phyloP scores from a whole-genome alignment of 129 eudicot species.

The Escallonia rubra region DNA sequence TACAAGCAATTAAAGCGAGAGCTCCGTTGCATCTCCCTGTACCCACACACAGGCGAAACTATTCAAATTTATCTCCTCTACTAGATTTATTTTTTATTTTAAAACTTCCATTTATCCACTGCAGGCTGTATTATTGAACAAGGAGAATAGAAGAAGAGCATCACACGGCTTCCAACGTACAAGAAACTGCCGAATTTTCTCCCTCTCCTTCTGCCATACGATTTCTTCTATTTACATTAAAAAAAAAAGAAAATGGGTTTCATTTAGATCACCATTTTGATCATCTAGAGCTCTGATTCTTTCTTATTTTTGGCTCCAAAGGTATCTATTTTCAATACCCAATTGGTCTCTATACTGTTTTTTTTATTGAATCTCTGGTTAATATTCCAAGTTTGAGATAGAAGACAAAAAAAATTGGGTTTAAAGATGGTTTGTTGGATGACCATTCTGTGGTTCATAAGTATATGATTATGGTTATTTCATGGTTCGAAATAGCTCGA shows the following conservation, averaged over 20 bases:
- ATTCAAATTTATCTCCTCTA: too few relatives aligned
- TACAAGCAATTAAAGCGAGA: neutral
- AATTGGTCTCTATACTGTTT: neutral
- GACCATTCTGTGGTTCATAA: neutral
- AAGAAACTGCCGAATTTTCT: neutral
- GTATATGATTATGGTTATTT: neutral
- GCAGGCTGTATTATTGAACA: neutral
- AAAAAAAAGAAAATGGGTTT: slow-evolving; percentile 3
- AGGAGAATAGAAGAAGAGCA: neutral
- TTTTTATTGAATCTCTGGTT: slow-evolving; percentile 13
- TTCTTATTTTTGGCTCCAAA: slow-evolving; percentile 5
- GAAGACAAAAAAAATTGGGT: slow-evolving; percentile 4
- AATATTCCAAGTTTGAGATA: slow-evolving; percentile 10
- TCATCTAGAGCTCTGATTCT: neutral
- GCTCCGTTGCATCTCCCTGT: neutral
- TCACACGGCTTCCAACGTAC: slow-evolving; percentile 9
- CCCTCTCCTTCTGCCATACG: slow-evolving; percentile 2
- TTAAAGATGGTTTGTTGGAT: neutral
- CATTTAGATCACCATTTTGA: slow-evolving; percentile 1
- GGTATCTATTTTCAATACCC: neutral
- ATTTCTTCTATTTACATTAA: neutral
- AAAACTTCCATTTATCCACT: neutral
- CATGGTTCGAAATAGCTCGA: neutral
- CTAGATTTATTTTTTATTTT: too few relatives aligned
- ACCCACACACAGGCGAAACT: neutral